Percentiles rank a stretch among this genome's conserved stretches.
These are phyloP conservation scores for Phaeosphaeria sp. DNA, from an alignment of 2,329 filamentous ascomycete species.

Conservation along the genomic window DNA sequence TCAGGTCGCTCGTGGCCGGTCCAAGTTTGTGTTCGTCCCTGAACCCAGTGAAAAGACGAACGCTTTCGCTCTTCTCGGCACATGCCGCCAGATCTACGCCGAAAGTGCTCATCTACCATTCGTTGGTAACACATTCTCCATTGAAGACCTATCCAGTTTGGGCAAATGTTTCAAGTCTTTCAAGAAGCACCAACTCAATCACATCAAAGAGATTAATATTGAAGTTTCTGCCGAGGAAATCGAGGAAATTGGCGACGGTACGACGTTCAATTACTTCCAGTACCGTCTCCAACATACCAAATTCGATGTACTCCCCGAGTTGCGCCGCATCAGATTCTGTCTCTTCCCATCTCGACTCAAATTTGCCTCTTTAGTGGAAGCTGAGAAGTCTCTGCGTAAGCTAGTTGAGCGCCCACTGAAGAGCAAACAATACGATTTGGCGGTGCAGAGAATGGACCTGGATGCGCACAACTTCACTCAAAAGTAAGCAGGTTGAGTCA, in stretches of 20 bases:
- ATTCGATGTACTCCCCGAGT: neutral
- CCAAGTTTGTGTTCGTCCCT: neutral
- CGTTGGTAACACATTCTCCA: neutral
- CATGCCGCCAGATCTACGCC: constrained; percentile 20
- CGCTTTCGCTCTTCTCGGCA: constrained; percentile 4
- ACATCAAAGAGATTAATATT: neutral
- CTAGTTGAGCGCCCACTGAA: too few species aligned
- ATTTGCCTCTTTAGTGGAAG: neutral
- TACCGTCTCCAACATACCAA: too few species aligned
- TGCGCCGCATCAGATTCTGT: neutral
- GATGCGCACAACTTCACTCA: too few species aligned
- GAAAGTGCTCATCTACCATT: constrained; percentile 10
- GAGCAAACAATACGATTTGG: too few species aligned
- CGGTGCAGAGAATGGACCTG: too few species aligned
- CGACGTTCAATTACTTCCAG: too few species aligned
- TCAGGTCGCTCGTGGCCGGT: neutral
- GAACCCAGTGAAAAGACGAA: neutral
- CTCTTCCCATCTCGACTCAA: neutral
- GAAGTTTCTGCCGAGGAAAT: too few species aligned
- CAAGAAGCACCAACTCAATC: neutral
- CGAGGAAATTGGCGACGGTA: too few species aligned
- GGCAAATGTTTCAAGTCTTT: neutral
- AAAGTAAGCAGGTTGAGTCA: too few species aligned
- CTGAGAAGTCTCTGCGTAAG: neutral
- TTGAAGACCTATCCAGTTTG: neutral